Conservation (phyloP, 2,329 filamentous ascomycete genomes). For the Septoria petroselini region DNA sequence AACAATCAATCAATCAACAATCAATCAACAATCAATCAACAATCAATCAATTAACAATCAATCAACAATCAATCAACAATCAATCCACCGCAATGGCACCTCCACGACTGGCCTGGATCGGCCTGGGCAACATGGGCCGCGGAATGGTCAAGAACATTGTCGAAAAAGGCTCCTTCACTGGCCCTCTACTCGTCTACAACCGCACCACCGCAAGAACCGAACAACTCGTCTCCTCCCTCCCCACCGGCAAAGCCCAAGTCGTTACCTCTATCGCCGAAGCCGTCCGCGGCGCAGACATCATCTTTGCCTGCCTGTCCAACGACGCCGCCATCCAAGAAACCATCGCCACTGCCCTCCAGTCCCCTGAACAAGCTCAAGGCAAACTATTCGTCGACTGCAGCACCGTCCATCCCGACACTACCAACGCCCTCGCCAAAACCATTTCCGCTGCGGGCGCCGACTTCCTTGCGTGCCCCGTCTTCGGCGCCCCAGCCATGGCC, state of each 20-base stretch:
- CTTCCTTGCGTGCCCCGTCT: slow-evolving; percentile 74
- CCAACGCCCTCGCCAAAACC: slow-evolving; percentile 60
- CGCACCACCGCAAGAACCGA: slow-evolving; percentile 65
- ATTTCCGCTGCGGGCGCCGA: slow-evolving; percentile 60
- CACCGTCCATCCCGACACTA: slow-evolving; percentile 80
- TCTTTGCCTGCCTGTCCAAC: slow-evolving; percentile 78
- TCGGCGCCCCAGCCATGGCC: slow-evolving; percentile 68
- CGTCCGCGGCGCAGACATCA: slow-evolving; percentile 67
- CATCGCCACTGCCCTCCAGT: slow-evolving; percentile 56
- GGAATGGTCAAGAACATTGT: slow-evolving; percentile 83
- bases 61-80: no score
- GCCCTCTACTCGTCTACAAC: slow-evolving; percentile 76
- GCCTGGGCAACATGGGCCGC: slow-evolving; percentile 83
- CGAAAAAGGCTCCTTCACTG: slow-evolving; percentile 68
- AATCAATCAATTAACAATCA: no score
- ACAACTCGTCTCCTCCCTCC: slow-evolving; percentile 61
- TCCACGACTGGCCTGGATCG: slow-evolving; percentile 66
- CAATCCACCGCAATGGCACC: slow-evolving; percentile 14
- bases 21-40: no score
- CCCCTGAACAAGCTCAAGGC: slow-evolving; percentile 61
- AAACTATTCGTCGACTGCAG: slow-evolving; percentile 87
- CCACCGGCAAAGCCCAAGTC: slow-evolving; percentile 61
- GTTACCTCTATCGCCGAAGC: slow-evolving; percentile 63
- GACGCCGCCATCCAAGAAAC: slow-evolving; percentile 68
- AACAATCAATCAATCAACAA: no score